Conservation (phyloP, 192 early-diverging fungal genomes). For the Spinellus fusiger region DNA sequence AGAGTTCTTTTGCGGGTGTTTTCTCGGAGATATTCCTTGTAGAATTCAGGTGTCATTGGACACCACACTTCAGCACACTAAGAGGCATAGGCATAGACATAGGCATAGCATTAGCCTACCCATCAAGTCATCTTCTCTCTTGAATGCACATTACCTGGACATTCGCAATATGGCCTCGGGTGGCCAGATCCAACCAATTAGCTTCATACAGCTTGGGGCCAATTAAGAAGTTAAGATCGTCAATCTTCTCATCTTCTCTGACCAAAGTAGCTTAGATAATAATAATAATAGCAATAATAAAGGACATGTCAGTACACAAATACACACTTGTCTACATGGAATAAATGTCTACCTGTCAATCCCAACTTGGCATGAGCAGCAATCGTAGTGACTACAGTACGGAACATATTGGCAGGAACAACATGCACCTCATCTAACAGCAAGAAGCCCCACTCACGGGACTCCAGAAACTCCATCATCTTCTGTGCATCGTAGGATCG, state of each 20-base stretch:
- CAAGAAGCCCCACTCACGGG: constrained; percentile 95
- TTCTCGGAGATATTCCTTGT: constrained; percentile 84
- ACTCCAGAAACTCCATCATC: constrained; percentile 91
- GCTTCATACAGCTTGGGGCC: constrained; percentile 99
- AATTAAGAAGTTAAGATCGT: constrained; percentile 94
- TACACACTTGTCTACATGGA: constrained; percentile 10
- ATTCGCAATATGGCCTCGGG: constrained; percentile 93
- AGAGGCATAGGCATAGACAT: neutral
- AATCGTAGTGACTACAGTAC: constrained; percentile 86
- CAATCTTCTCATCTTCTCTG: constrained; percentile 97
- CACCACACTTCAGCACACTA: constrained; percentile 98
- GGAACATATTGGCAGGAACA: constrained; percentile 95
- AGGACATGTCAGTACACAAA: neutral
- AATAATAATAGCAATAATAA: constrained; percentile 22
- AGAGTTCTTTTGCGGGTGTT: constrained; percentile 75
- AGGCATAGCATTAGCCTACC: too few relatives aligned
- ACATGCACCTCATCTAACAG: constrained; percentile 98
- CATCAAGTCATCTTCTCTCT: constrained; percentile 15
- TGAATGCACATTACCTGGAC: constrained; percentile 52
- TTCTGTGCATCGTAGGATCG: constrained; percentile 89
- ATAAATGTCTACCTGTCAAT: constrained; percentile 54
- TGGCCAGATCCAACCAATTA: constrained; percentile 99
- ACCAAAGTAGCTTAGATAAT: constrained; percentile 80
- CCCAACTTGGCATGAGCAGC: constrained; percentile 96
- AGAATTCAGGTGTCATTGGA: constrained; percentile 95